Evolutionary conservation across 371 early-diverging fungal species (phyloP).

Genomic region (Actinomortierella wolfii): DNA sequence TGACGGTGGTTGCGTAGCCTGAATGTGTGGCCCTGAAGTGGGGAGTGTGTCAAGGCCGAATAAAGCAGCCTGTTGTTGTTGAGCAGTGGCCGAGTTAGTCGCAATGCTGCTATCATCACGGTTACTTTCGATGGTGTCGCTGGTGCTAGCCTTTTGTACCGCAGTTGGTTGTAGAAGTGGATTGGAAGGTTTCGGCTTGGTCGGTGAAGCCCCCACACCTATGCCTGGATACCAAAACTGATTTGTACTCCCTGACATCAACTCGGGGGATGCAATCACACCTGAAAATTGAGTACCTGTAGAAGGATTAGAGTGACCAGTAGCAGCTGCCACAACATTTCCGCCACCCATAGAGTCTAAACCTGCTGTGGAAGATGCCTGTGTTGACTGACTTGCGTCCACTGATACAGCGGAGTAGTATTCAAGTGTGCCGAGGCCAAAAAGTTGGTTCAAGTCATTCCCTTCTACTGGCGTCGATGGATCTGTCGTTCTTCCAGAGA

Average conservation of each 20-base stretch:
- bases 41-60: too few relatives aligned
- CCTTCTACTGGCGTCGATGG: conserved; percentile 7
- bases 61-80: background rate
- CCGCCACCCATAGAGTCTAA: conserved; percentile 4
- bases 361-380: conserved; percentile 8
- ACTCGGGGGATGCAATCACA: conserved; percentile 11
- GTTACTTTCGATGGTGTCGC: conserved; percentile 17
- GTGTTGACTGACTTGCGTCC: conserved; percentile 19
- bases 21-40: too few relatives aligned
- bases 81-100: background rate
- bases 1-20: too few relatives aligned
- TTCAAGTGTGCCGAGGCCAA: conserved; percentile 15
- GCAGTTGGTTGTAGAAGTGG: background rate
- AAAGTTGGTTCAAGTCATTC: conserved; percentile 16
- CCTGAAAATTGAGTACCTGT: conserved; percentile 2
- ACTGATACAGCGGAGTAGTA: conserved; percentile 14
- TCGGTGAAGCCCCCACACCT: too few relatives aligned
- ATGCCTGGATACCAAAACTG: conserved; percentile 11
- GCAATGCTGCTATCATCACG: conserved; percentile 2
- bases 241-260: conserved; percentile 4
- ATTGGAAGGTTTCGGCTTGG: too few relatives aligned
- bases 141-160: conserved; percentile 20
- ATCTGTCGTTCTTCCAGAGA: too few relatives aligned
- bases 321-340: background rate
- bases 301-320: conserved; percentile 7